Evolutionary conservation across 2,329 filamentous ascomycete genomes (phyloP).

Genomic region (Fusarium denticulatum): DNA sequence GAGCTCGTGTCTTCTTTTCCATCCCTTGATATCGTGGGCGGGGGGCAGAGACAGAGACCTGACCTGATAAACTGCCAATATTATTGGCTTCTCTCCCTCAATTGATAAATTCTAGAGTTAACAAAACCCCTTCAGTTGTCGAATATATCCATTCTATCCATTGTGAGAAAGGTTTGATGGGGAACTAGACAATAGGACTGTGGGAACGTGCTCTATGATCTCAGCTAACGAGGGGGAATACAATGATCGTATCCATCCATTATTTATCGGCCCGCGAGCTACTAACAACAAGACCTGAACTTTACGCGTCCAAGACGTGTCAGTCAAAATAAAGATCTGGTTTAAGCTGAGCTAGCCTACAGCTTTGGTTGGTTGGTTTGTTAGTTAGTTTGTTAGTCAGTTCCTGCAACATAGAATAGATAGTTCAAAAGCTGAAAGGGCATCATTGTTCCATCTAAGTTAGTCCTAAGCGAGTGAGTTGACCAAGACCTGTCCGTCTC

Average conservation of each 20-base stretch:
- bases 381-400: not conserved
- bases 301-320: conserved; percentile 19
- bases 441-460: conserved; percentile 41
- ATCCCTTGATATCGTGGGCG: conserved; percentile 29
- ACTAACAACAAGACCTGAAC: conserved; percentile 5
- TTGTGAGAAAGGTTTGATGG: conserved; percentile 3
- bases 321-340: conserved; percentile 10
- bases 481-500: conserved; percentile 42
- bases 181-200: conserved; percentile 19
- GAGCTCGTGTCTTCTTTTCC: not conserved
- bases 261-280: conserved; percentile 24
- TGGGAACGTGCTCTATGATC: conserved; percentile 15
- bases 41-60: not conserved
- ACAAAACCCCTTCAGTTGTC: conserved; percentile 1
- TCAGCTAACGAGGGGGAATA: conserved; percentile 12
- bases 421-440: conserved; percentile 25
- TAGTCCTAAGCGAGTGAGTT: conserved; percentile 40
- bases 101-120: not conserved
- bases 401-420: not conserved
- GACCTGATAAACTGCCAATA: conserved; percentile 36
- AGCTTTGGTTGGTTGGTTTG: not conserved
- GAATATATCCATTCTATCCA: conserved; percentile 15
- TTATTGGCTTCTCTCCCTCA: conserved; percentile 36
- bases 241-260: conserved; percentile 20
- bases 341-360: not conserved